Percentiles rank a stretch among this genome's conserved stretches.
phyloP scores from a whole-genome alignment of 2,329 filamentous ascomycete species.

The Fusarium subglutinans region DNA sequence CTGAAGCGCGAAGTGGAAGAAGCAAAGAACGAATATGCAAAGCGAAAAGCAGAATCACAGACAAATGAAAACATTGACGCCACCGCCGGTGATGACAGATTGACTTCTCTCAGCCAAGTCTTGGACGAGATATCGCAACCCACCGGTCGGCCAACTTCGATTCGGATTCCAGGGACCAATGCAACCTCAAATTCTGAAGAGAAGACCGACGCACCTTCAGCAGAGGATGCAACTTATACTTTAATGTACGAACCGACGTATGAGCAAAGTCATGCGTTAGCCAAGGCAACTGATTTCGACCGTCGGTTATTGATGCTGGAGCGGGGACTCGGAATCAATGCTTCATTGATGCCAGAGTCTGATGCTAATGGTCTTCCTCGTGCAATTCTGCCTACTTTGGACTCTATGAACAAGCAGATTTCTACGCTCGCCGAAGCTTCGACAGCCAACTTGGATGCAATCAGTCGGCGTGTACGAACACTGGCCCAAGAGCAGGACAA shows the following conservation, averaged over 20 bases:
- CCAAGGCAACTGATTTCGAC: slow-evolving; percentile 89
- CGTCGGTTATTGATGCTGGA: slow-evolving; percentile 81
- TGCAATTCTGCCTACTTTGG: slow-evolving; percentile 84
- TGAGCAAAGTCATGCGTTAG: slow-evolving; percentile 75
- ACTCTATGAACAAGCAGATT: slow-evolving; percentile 83
- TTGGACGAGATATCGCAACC: slow-evolving; percentile 70
- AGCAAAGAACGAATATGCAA: slow-evolving; percentile 69
- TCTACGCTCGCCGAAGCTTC: slow-evolving; percentile 77
- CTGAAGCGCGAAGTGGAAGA: slow-evolving; percentile 85
- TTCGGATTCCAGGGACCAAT: slow-evolving; percentile 18
- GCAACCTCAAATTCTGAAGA: slow-evolving; percentile 21
- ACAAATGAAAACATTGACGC: slow-evolving; percentile 61
- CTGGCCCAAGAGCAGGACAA: slow-evolving; percentile 77
- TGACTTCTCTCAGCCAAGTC: slow-evolving; percentile 75
- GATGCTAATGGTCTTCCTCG: slow-evolving; percentile 65
- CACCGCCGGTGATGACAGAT: slow-evolving; percentile 41
- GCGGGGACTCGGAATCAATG: slow-evolving; percentile 80
- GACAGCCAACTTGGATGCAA: slow-evolving; percentile 76
- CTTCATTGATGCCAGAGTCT: slow-evolving; percentile 71
- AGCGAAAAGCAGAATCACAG: slow-evolving; percentile 59
- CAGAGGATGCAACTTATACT: slow-evolving; percentile 64
- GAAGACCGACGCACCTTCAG: slow-evolving; percentile 27
- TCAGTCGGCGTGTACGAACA: slow-evolving; percentile 75
- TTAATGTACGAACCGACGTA: slow-evolving; percentile 72
- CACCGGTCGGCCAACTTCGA: slow-evolving; percentile 17